phyloP scores from a whole-genome alignment of 2,329 filamentous ascomycete genomes.

The Triangularia verruculosa region DNA sequence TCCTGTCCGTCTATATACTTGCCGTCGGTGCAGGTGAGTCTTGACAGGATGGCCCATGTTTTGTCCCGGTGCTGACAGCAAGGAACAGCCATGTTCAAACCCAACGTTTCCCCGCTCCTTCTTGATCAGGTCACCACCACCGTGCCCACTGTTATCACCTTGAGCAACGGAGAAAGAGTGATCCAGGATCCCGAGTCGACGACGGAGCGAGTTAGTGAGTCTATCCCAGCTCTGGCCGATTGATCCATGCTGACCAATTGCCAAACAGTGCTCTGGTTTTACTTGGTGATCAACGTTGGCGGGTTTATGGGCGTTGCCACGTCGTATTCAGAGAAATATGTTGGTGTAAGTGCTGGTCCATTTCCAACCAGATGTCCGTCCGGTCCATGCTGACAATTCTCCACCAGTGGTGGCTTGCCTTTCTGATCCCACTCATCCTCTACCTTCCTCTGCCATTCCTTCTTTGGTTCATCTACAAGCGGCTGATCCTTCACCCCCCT shows the following conservation, averaged over 20 bases:
- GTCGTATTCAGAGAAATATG: conserved; percentile 50
- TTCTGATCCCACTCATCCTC: conserved; percentile 36
- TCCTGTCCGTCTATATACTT: conserved; percentile 57
- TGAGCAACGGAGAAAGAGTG: conserved; percentile 57
- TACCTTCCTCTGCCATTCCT: conserved; percentile 43
- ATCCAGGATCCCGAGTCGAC: conserved; percentile 68
- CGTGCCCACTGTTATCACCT: conserved; percentile 50
- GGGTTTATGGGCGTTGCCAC: conserved; percentile 52
- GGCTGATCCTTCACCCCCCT: conserved; percentile 43
- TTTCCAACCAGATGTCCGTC: background rate
- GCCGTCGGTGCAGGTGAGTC: conserved; percentile 61
- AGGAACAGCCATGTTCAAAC: conserved; percentile 57
- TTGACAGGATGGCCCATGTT: conserved; percentile 4
- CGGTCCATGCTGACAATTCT: background rate
- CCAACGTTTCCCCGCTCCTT: conserved; percentile 66
- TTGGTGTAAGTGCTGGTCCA: conserved; percentile 33
- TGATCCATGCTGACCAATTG: background rate
- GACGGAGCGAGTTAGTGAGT: conserved; percentile 54
- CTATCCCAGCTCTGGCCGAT: background rate
- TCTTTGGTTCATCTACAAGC: conserved; percentile 42
- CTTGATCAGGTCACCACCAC: conserved; percentile 63
- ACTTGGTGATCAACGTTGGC: conserved; percentile 54
- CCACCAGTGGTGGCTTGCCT: conserved; percentile 44
- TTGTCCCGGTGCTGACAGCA: background rate
- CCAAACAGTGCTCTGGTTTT: conserved; percentile 54